Conservation (phyloP, 2,329 filamentous ascomycete species). For the Scedosporium boydii region DNA sequence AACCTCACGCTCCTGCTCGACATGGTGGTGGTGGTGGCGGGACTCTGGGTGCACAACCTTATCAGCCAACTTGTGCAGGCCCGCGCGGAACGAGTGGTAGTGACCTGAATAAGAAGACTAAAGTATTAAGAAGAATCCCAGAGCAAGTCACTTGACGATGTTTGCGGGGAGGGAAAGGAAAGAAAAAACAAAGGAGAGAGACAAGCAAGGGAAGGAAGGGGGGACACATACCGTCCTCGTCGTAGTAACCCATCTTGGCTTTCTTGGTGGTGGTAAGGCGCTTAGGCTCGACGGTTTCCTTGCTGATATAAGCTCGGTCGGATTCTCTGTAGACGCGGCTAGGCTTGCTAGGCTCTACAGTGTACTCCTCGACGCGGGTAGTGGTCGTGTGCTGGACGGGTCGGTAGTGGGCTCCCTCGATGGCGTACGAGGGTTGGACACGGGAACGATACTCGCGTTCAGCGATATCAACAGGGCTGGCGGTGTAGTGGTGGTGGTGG, state of each 20-base stretch:
- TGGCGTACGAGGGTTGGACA: slow-evolving; percentile 38
- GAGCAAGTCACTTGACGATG: background rate
- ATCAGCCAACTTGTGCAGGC: slow-evolving; percentile 48
- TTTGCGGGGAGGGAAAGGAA: background rate
- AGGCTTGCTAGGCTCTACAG: slow-evolving; percentile 28
- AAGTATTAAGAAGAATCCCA: slow-evolving; percentile 1
- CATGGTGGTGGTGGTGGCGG: slow-evolving; percentile 38
- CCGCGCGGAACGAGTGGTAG: slow-evolving; percentile 49
- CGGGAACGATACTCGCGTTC: slow-evolving; percentile 59
- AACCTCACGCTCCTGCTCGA: slow-evolving; percentile 34
- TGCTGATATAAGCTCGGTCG: slow-evolving; percentile 41
- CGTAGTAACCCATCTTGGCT: slow-evolving; percentile 57
- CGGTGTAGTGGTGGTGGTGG: slow-evolving; percentile 35
- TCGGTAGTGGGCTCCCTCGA: slow-evolving; percentile 25
- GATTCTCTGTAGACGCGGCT: slow-evolving; percentile 43
- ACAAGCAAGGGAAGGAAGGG: background rate
- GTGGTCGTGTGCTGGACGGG: slow-evolving; percentile 15
- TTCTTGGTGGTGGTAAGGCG: slow-evolving; percentile 30
- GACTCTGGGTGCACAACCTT: slow-evolving; percentile 38
- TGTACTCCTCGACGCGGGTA: slow-evolving; percentile 23
- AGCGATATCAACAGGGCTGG: slow-evolving; percentile 49
- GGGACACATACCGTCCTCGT: slow-evolving; percentile 44
- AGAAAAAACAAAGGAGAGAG: slow-evolving; percentile 6
- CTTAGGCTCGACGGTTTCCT: slow-evolving; percentile 55
- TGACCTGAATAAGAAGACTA: slow-evolving; percentile 35